Evolutionary conservation across 352 stramenopile species (phyloP).

Genomic region (Pythium oligandrum): DNA sequence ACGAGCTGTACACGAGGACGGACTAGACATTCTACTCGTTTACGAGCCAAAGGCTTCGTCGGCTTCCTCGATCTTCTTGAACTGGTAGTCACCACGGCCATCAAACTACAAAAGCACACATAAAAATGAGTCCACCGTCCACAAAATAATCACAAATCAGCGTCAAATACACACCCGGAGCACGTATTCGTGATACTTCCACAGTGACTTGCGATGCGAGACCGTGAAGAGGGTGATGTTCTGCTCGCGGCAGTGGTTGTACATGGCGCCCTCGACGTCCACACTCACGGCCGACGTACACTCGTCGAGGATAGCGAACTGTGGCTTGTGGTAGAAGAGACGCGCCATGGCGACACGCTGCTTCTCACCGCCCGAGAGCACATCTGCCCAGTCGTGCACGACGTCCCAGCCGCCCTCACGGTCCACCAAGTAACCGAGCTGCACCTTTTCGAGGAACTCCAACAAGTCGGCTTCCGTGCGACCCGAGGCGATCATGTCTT

Average conservation of each 20-base stretch:
- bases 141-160: slow-evolving; percentile 3
- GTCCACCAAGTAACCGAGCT: slow-evolving; percentile 71
- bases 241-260: slow-evolving; percentile 75
- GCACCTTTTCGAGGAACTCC: slow-evolving; percentile 73
- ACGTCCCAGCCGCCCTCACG: slow-evolving; percentile 75
- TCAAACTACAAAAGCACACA: slow-evolving; percentile 57
- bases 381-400: slow-evolving; percentile 84
- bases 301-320: slow-evolving; percentile 90
- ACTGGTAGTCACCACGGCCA: slow-evolving; percentile 78
- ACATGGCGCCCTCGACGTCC: slow-evolving; percentile 87
- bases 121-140: slow-evolving; percentile 2
- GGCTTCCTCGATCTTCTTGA: slow-evolving; percentile 79
- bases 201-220: slow-evolving; percentile 87
- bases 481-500: slow-evolving; percentile 52
- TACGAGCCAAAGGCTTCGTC: slow-evolving; percentile 79
- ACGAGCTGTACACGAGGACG: neutral
- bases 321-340: slow-evolving; percentile 87
- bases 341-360: slow-evolving; percentile 88
- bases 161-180: slow-evolving; percentile 42
- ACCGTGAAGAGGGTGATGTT: slow-evolving; percentile 92
- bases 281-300: slow-evolving; percentile 82
- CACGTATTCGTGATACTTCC: slow-evolving; percentile 87
- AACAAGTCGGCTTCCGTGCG: slow-evolving; percentile 61
- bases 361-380: slow-evolving; percentile 88
- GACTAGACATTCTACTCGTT: slow-evolving; percentile 5